These are phyloP conservation scores for Verticillium alfalfae DNA, from an alignment of 2,329 filamentous ascomycete genomes.

Conservation along the genomic window DNA sequence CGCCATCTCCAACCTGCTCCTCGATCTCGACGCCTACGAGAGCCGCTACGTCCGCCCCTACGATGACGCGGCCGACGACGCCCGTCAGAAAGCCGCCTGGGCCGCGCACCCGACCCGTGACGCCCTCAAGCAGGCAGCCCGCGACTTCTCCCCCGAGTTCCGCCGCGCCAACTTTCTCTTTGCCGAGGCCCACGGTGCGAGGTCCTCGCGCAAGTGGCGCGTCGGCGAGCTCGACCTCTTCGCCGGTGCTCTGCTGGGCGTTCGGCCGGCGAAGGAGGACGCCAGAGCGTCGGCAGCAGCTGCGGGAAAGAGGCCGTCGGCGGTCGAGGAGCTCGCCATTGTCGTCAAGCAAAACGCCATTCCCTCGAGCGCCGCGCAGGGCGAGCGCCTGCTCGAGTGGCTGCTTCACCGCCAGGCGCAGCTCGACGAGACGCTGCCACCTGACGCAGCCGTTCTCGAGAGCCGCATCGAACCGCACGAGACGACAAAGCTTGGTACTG, in stretches of 20 bases:
- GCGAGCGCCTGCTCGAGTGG: constrained; percentile 28
- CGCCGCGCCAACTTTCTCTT: constrained; percentile 7
- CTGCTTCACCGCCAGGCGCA: constrained; percentile 19
- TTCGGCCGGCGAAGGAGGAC: background rate
- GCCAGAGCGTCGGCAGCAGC: background rate
- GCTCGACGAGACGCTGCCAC: background rate
- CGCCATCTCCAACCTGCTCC: constrained; percentile 33
- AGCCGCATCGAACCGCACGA: background rate
- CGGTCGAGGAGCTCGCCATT: background rate
- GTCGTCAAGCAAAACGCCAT: constrained; percentile 21
- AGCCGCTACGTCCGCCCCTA: constrained; percentile 35
- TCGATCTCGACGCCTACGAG: constrained; percentile 48
- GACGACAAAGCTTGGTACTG: background rate
- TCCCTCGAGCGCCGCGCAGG: constrained; percentile 15
- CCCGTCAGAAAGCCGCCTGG: constrained; percentile 22
- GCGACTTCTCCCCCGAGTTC: constrained; percentile 20
- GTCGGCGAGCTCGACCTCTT: constrained; percentile 38
- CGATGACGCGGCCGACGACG: constrained; percentile 26
- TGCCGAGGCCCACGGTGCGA: constrained; percentile 3
- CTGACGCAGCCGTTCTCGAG: background rate
- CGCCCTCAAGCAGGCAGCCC: constrained; percentile 18
- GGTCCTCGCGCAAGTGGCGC: constrained; percentile 22
- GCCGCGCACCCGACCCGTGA: constrained; percentile 13
- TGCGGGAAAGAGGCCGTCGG: background rate
- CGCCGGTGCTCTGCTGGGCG: constrained; percentile 24